phyloP scores from a whole-genome alignment of 805 yeast species.

The Lipomyces lipofer region DNA sequence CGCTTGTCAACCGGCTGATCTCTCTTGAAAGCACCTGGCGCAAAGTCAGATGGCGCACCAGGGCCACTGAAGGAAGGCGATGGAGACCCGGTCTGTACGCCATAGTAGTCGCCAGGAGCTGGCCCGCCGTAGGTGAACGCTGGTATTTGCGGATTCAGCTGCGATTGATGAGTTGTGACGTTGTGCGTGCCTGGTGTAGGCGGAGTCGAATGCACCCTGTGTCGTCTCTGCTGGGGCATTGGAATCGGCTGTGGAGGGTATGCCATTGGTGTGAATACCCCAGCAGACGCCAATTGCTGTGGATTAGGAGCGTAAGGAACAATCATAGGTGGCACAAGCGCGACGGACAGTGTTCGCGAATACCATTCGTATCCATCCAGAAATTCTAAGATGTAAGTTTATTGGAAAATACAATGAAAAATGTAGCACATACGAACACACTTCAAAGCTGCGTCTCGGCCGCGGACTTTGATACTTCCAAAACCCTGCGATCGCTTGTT shows the following conservation, averaged over 20 bases:
- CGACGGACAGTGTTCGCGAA: constrained; percentile 18
- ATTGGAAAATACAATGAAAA: background rate
- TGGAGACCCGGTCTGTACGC: background rate
- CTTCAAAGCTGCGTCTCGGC: constrained; percentile 23
- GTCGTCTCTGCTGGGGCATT: background rate
- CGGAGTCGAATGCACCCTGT: background rate
- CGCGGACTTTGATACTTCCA: constrained; percentile 27
- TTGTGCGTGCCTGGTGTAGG: background rate
- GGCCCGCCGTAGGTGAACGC: background rate
- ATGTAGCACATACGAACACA: constrained; percentile 14
- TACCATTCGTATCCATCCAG: constrained; percentile 29
- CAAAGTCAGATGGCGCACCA: background rate
- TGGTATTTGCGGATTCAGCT: background rate
- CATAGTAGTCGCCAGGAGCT: background rate
- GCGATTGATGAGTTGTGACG: background rate
- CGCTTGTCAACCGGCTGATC: constrained; percentile 32
- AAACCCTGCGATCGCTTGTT: constrained; percentile 25
- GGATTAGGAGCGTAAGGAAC: background rate
- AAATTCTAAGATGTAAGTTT: constrained; percentile 4
- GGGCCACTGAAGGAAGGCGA: background rate
- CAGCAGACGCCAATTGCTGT: background rate
- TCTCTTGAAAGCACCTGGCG: background rate
- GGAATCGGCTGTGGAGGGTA: background rate
- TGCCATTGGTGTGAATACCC: background rate
- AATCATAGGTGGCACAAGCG: background rate